Evolutionary conservation across 2,329 filamentous ascomycete genomes (phyloP), one percentile per base, ranked within the genome.

Genomic region (Dactylonectria estremocensis): DNA sequence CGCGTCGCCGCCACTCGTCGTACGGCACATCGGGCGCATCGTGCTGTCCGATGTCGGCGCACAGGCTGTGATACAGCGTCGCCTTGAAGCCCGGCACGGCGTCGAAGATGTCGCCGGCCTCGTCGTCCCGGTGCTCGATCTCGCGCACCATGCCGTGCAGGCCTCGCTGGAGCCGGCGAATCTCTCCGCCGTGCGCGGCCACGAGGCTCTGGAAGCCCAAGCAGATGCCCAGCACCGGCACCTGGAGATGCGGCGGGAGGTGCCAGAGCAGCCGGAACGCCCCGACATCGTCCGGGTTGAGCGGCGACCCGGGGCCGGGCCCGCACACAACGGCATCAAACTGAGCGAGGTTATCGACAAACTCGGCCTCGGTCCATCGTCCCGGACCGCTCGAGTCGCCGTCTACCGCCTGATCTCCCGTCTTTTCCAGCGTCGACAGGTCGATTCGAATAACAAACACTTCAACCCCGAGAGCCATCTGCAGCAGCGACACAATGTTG

Each of bases 311-410:
- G 1, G 96, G 96, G 0, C 96, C 96, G 1, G 96, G 96, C 0
- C 96, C 95, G 71, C 94, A 93, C 56, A 98, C 92, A 22, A 98
- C 90, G 46, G 94, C 96, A 80, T 95, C 92, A 78, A 95, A 97
- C 48, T 86, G 82, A 40, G 80, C 74, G 11, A 92, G 82, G 31
- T 77, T 77, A 5, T 71, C 63, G 37, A 77, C 65, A 45, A 81
- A 79, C 54, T 82, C 65, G 70, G 87, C 83, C 58, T 82, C 80
- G 35, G 86, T 82, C 72, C 90, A 84, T 46, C 54, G 64, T 16
- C n/a, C 11, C 1, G 64, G 56, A 2, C 46, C 54, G 24, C 40
- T 35, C 28, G 62, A 61, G 11, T 65, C 66, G 3, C 64, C 57
- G 20, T 65, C 61, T 14, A 50, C 63, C 8, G 50, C 18, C 53